A percentile compares a stretch with the other conserved stretches of the same genome.
Evolutionary conservation across 495 filamentous ascomycete species (phyloP).

Genomic region (Bryoglossum gracile): DNA sequence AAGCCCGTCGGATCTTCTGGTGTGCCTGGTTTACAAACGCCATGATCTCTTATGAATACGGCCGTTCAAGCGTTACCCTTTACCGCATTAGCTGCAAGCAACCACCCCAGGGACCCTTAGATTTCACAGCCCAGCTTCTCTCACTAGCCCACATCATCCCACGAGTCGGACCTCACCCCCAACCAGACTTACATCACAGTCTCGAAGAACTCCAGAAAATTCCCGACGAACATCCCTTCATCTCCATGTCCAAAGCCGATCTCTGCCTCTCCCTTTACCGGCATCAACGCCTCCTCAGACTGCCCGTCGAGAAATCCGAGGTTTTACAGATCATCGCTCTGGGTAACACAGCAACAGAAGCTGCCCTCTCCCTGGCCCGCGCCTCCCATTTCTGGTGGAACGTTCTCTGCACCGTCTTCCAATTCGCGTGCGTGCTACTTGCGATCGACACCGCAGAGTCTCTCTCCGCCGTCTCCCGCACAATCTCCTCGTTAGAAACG

Average conservation of each 20-base stretch:
- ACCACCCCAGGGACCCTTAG: background rate
- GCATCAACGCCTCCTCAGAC: conserved; percentile 32
- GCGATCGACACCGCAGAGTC: conserved; percentile 41
- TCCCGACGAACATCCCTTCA: conserved; percentile 31
- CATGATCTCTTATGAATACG: conserved; percentile 46
- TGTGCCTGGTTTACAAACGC: conserved; percentile 42
- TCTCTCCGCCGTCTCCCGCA: conserved; percentile 35
- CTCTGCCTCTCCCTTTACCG: conserved; percentile 40
- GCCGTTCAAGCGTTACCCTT: conserved; percentile 34
- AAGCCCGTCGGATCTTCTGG: conserved; percentile 37
- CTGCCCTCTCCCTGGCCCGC: conserved; percentile 31
- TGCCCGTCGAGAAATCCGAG: background rate
- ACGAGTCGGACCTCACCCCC: conserved; percentile 26
- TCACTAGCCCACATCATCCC: conserved; percentile 24
- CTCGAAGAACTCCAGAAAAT: conserved; percentile 16
- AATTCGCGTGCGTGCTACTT: conserved; percentile 42
- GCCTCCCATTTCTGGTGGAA: conserved; percentile 42
- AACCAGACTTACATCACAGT: conserved; percentile 27
- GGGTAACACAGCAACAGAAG: conserved; percentile 11
- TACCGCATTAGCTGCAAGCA: conserved; percentile 5
- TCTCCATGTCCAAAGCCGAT: conserved; percentile 39
- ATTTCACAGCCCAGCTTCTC: conserved; percentile 1
- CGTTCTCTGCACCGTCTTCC: conserved; percentile 45
- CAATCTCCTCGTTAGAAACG: conserved; percentile 37
- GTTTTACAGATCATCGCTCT: conserved; percentile 20